phyloP scores from a whole-genome alignment of 2,329 filamentous ascomycete species.

The Annulohypoxylon truncatum region DNA sequence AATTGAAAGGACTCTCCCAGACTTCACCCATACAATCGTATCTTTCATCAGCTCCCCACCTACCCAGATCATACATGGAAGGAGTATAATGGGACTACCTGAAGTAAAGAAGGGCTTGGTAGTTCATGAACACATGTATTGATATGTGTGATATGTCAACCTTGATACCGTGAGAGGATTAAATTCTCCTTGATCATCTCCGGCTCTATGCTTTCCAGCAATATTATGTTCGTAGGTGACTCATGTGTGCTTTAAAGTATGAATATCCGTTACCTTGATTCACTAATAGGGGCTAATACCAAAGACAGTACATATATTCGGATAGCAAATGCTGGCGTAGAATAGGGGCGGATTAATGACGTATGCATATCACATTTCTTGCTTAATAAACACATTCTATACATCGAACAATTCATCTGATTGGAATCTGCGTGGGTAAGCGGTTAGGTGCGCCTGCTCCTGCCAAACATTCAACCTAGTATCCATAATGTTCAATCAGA shows the following conservation, averaged over 20 bases:
- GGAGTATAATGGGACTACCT: constrained; percentile 14
- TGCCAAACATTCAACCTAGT: neutral
- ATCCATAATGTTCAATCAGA: neutral
- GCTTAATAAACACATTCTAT: neutral
- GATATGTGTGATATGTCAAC: constrained; percentile 33
- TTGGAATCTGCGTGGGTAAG: neutral
- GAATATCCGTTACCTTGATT: neutral
- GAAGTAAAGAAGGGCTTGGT: constrained; percentile 24
- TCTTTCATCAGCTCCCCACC: constrained; percentile 13
- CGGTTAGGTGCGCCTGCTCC: neutral
- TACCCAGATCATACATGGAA: constrained; percentile 9
- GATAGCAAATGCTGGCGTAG: neutral
- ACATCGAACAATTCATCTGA: neutral
- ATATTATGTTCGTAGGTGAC: neutral
- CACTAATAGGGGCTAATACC: neutral
- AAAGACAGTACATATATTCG: neutral
- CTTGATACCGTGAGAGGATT: constrained; percentile 21
- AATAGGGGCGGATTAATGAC: neutral
- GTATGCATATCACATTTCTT: neutral
- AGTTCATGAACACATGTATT: constrained; percentile 41
- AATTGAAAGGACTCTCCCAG: constrained; percentile 26
- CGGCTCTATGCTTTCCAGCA: neutral
- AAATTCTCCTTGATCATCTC: neutral
- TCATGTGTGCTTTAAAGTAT: neutral
- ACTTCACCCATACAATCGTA: constrained; percentile 20